phyloP scores from a whole-genome alignment of 352 stramenopile genomes.

The Phytopythium litorale region DNA sequence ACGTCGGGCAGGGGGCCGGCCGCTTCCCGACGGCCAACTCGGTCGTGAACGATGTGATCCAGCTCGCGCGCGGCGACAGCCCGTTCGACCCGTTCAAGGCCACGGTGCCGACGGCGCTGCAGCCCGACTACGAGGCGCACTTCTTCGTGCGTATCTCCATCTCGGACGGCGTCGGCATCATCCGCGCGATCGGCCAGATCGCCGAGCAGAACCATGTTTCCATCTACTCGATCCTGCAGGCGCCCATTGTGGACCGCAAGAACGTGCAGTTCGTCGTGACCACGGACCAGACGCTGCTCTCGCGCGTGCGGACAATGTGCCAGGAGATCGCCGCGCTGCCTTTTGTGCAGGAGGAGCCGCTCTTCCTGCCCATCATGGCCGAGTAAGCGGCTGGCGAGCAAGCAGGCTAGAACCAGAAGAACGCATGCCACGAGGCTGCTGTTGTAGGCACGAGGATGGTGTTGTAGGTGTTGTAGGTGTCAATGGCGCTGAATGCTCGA shows the following conservation, averaged over 20 bases:
- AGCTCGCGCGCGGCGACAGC: slow-evolving; percentile 85
- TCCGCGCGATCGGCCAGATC: slow-evolving; percentile 91
- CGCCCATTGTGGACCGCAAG: slow-evolving; percentile 89
- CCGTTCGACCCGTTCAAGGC: slow-evolving; percentile 86
- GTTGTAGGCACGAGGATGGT: neutral
- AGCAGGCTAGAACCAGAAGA: neutral
- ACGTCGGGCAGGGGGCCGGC: slow-evolving; percentile 91
- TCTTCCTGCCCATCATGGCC: slow-evolving; percentile 75
- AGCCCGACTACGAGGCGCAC: slow-evolving; percentile 89
- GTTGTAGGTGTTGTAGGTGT: neutral
- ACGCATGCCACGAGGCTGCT: neutral
- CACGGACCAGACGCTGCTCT: slow-evolving; percentile 90
- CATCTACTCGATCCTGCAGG: slow-evolving; percentile 97
- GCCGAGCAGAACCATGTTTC: slow-evolving; percentile 94
- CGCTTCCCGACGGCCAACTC: slow-evolving; percentile 96
- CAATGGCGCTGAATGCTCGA: neutral
- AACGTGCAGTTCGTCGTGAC: slow-evolving; percentile 96
- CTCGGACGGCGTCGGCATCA: slow-evolving; percentile 92
- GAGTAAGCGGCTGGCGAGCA: neutral
- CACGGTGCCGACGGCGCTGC: slow-evolving; percentile 49
- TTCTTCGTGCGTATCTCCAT: slow-evolving; percentile 97
- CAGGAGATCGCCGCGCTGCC: slow-evolving; percentile 85
- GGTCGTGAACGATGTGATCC: slow-evolving; percentile 94
- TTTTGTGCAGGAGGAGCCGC: slow-evolving; percentile 82
- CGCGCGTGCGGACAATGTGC: slow-evolving; percentile 86